Base-by-base conservation (phyloP, 306 rosid species). In the Corylus americana region DNA sequence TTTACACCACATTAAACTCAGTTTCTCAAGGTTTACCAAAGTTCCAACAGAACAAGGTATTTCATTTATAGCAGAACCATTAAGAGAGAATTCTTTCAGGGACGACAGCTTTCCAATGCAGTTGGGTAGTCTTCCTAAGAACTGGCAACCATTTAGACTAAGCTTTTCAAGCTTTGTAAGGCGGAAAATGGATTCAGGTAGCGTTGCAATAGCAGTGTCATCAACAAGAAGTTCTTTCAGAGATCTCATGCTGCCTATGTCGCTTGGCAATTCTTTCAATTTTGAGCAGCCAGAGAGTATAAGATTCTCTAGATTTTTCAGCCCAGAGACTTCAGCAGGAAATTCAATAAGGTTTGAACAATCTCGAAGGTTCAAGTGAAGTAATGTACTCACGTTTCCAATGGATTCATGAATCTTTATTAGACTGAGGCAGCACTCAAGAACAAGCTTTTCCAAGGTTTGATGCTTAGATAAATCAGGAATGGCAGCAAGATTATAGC, bases 391-490 rank as follows among this genome's bases (percentile, higher is more conserved):
- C 45, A 86, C 35, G 63, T 81, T 78, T 25, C 92, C 92, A 77
- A 85, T 45, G 11, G 90, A 87, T 44, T 81, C 86, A 77, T 92
- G 91, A 77, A 92, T 82, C 42, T 54, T 74, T 13, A 50, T 79
- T 66, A 92, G 79, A 37, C 74, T 72, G 71, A n/a, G 31, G 78
- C 97, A 90, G 25, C 39, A 50, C 31, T 83, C 87, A n/a, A 92
- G 86, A 71, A 73, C 71, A 77, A 92, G 79, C 88, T 90, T 87
- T 51, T 88, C 88, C 69, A 92, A 70, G 35, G 11, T 48, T 71
- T 8, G 73, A 77, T 88, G 86, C 16, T 83, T 70, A 55, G 94
- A 88, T 55, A 92, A 77, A 76, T 92, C 90, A 58, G 97, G 94
- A 74, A 84, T 72, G 44, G 77, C 69, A 39, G 77, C 68, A n/a